phyloP scores from a whole-genome alignment of 306 rosid genomes.

The Corylus avellana region DNA sequence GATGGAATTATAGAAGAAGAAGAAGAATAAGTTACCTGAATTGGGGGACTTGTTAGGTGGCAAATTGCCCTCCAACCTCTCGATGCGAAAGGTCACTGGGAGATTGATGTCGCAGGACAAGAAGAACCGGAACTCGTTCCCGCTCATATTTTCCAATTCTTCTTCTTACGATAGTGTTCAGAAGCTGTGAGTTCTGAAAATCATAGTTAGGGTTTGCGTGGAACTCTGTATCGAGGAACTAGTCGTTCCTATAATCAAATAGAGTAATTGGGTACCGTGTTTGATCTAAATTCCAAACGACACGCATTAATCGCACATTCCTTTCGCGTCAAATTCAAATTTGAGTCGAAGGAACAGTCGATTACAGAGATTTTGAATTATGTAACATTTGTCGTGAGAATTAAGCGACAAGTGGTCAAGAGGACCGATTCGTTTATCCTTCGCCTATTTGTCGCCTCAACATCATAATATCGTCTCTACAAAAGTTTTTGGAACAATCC shows the following conservation, averaged over 20 bases:
- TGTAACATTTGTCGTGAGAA: no score
- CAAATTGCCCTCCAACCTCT: conserved; percentile 75
- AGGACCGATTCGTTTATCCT: no score
- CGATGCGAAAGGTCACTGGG: conserved; percentile 79
- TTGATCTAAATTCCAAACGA: background rate
- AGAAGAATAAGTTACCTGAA: conserved; percentile 41
- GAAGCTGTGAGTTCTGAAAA: background rate
- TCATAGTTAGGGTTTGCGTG: conserved; percentile 2
- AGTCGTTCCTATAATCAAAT: background rate
- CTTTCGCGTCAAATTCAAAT: background rate
- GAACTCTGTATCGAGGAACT: background rate
- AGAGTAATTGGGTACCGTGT: background rate
- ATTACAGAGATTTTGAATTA: no score
- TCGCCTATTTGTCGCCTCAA: no score
- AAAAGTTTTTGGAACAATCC: no score
- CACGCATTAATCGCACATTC: background rate
- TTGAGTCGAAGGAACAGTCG: background rate
- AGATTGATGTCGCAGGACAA: conserved; percentile 94
- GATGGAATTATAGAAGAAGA: background rate
- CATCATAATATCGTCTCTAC: no score
- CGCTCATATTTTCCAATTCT: conserved; percentile 46
- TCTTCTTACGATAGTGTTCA: background rate
- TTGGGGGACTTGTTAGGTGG: conserved; percentile 47
- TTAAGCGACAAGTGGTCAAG: no score
- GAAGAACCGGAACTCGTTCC: conserved; percentile 95